Conservation (phyloP, 1,284 basidiomycete genomes). For the Lignosus rhinocerotis region DNA sequence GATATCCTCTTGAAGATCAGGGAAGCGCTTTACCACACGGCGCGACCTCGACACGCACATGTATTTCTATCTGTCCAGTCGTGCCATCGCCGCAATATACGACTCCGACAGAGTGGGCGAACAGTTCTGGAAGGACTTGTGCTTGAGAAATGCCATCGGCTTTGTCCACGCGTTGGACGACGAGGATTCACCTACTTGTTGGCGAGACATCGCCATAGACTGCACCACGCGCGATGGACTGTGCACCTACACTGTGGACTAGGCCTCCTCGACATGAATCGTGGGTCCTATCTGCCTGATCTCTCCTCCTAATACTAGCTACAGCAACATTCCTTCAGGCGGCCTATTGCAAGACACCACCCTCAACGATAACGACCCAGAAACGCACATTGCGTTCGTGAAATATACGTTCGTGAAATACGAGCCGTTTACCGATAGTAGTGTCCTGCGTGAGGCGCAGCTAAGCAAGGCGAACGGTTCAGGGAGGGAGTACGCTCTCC, state of each 20-base stretch:
- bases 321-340: neutral
- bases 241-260: slow-evolving; percentile 4
- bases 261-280: neutral
- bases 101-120: neutral
- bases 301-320: neutral
- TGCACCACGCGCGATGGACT: neutral
- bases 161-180: neutral
- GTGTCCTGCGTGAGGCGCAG: neutral
- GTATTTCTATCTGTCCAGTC: slow-evolving; percentile 8
- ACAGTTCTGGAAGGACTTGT: slow-evolving; percentile 7
- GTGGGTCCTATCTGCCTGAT: neutral
- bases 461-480: neutral
- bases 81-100: slow-evolving; percentile 6
- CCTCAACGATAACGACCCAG: neutral
- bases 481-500: neutral
- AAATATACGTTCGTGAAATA: neutral
- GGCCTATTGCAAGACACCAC: neutral
- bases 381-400: too few species aligned
- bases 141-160: slow-evolving; percentile 7
- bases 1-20: slow-evolving; percentile 17
- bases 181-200: neutral
- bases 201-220: slow-evolving; percentile 10
- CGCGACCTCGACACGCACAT: slow-evolving; percentile 17
- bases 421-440: neutral
- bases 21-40: slow-evolving; percentile 10